phyloP scores from a whole-genome alignment of 257 asterid species.

The Fraxinus cuspidata region DNA sequence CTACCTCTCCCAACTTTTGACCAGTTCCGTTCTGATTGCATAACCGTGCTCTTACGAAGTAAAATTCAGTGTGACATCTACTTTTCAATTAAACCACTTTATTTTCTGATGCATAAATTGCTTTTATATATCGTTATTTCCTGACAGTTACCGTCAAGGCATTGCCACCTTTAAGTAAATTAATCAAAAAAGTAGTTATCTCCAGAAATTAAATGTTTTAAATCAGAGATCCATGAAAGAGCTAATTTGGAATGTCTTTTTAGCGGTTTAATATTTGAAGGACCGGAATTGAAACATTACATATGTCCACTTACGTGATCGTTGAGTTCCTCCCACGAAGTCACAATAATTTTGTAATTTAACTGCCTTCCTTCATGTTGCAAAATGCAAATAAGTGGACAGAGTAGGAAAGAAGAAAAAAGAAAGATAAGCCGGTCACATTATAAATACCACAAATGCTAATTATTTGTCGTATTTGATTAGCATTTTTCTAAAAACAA shows the following conservation, averaged over 20 bases:
- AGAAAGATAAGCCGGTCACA: neutral
- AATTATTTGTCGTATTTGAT: neutral
- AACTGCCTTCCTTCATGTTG: neutral
- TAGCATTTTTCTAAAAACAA: neutral
- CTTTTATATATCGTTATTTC: neutral
- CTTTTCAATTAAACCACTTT: too few relatives aligned
- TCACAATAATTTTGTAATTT: neutral
- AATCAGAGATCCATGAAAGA: neutral
- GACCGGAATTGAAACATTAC: neutral
- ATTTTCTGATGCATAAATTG: neutral
- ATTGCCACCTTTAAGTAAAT: neutral
- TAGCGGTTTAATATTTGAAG: neutral
- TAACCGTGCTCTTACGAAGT: neutral
- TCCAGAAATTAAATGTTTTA: neutral
- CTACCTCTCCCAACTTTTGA: neutral
- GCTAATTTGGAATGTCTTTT: neutral
- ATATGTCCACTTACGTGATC: neutral
- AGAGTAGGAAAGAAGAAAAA: neutral
- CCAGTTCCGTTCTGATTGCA: neutral
- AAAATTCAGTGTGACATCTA: neutral
- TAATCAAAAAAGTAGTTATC: neutral
- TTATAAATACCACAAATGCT: neutral
- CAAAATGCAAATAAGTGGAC: neutral
- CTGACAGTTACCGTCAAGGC: neutral
- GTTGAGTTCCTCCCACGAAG: neutral